A percentile compares a stretch with the other conserved stretches of the same genome.
phyloP scores from a whole-genome alignment of 805 yeast genomes.

The Candida fluviatilis region DNA sequence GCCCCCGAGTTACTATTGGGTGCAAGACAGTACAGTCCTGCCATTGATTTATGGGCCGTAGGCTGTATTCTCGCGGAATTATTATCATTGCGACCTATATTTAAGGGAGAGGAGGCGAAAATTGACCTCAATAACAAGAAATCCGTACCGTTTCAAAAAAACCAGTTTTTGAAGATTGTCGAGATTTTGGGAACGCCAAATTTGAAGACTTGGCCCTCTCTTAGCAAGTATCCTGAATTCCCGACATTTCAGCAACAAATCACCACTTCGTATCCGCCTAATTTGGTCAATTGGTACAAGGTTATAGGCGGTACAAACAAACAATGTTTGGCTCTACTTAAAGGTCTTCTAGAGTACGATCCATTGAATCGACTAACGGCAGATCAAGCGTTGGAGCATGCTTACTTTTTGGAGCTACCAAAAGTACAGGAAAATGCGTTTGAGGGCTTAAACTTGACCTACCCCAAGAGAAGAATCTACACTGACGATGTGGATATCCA shows the following conservation, averaged over 20 bases:
- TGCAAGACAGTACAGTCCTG: constrained; percentile 87
- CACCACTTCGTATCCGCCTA: constrained; percentile 58
- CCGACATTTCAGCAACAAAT: constrained; percentile 43
- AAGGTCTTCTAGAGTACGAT: constrained; percentile 71
- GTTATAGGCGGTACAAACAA: constrained; percentile 72
- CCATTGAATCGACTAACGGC: constrained; percentile 81
- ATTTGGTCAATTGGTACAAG: constrained; percentile 81
- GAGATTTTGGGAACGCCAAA: constrained; percentile 94
- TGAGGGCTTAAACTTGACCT: constrained; percentile 65
- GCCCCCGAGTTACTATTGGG: constrained; percentile 92
- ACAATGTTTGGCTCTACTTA: constrained; percentile 61
- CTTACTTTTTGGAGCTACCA: constrained; percentile 71
- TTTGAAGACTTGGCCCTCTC: constrained; percentile 70
- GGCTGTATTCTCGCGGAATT: constrained; percentile 94
- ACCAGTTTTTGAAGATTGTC: constrained; percentile 84
- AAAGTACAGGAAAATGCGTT: constrained; percentile 73
- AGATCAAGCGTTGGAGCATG: constrained; percentile 66
- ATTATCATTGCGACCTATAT: constrained; percentile 82
- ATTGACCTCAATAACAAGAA: constrained; percentile 79
- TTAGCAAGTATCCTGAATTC: constrained; percentile 82
- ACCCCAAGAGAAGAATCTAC: constrained; percentile 84
- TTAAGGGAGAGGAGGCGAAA: constrained; percentile 97
- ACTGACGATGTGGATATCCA: constrained; percentile 80
- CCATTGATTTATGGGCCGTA: constrained; percentile 92
- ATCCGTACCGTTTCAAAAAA: constrained; percentile 89